Evolutionary conservation across 2,329 filamentous ascomycete species (phyloP).

Genomic region (Aspergillus persii): DNA sequence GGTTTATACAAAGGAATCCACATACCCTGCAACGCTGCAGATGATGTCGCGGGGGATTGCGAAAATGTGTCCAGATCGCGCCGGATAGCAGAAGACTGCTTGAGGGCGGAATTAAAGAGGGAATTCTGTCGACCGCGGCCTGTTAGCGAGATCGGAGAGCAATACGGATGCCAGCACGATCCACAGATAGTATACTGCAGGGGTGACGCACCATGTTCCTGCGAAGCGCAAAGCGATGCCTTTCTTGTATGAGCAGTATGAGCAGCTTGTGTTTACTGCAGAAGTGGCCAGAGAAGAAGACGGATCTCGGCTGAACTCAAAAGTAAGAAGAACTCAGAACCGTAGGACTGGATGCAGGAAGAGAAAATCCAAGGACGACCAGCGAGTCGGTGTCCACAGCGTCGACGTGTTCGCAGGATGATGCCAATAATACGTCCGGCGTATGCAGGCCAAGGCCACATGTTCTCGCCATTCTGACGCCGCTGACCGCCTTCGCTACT

Average conservation of each 20-base stretch:
- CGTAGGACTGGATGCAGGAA: not conserved
- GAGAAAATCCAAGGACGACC: not conserved
- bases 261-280: not conserved
- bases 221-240: not conserved
- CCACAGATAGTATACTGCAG: not conserved
- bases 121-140: constrained; percentile 60
- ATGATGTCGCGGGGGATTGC: constrained; percentile 55
- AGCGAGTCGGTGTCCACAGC: not conserved
- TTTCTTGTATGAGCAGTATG: not conserved
- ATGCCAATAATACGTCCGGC: constrained; percentile 9
- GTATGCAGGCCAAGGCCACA: constrained; percentile 27
- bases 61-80: constrained; percentile 72
- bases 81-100: constrained; percentile 77
- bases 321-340: not conserved
- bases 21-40: constrained; percentile 60
- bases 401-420: constrained; percentile 1
- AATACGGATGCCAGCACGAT: not conserved
- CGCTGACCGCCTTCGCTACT: constrained; percentile 34
- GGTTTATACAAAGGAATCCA: not conserved
- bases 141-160: not conserved
- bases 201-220: not conserved
- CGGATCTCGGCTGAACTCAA: not conserved
- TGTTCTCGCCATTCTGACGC: constrained; percentile 34
- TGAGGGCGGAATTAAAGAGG: constrained; percentile 79
- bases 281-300: not conserved